Evolutionary conservation across 176 grass and related monocot species (phyloP).

Genomic region (Zizania latifolia): DNA sequence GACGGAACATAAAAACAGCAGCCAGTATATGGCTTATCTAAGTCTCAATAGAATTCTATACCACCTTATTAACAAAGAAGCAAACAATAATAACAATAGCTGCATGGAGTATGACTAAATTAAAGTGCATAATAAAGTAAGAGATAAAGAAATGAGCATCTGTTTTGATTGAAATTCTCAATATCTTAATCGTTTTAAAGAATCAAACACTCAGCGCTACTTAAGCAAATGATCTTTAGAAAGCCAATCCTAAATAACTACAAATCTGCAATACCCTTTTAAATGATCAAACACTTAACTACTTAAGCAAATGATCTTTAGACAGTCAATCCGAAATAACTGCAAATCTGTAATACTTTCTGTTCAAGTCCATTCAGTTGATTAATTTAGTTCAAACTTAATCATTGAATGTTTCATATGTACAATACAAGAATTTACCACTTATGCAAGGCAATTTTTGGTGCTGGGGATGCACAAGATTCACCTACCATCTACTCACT

Average conservation of each 20-base stretch:
- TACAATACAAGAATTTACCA: neutral
- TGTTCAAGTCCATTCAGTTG: neutral
- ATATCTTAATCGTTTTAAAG: constrained; percentile 43
- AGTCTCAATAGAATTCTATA: neutral
- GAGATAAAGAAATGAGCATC: neutral
- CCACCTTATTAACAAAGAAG: neutral
- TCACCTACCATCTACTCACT: neutral
- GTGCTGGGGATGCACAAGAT: neutral
- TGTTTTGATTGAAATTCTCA: constrained; percentile 24
- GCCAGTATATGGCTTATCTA: neutral
- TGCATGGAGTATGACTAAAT: neutral
- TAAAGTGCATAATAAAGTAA: neutral
- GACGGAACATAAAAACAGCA: neutral
- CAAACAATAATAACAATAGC: neutral
- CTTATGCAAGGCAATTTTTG: neutral
- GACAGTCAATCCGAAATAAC: neutral
- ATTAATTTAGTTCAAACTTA: neutral
- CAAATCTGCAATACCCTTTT: neutral
- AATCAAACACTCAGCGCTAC: neutral
- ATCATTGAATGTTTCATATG: neutral
- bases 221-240: constrained; percentile 11
- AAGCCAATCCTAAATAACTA: constrained; percentile 8
- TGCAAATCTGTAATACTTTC: neutral
- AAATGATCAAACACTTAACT: neutral
- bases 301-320: neutral